phyloP scores from a whole-genome alignment of 257 asterid species.

The Paraleonurus japonicus region DNA sequence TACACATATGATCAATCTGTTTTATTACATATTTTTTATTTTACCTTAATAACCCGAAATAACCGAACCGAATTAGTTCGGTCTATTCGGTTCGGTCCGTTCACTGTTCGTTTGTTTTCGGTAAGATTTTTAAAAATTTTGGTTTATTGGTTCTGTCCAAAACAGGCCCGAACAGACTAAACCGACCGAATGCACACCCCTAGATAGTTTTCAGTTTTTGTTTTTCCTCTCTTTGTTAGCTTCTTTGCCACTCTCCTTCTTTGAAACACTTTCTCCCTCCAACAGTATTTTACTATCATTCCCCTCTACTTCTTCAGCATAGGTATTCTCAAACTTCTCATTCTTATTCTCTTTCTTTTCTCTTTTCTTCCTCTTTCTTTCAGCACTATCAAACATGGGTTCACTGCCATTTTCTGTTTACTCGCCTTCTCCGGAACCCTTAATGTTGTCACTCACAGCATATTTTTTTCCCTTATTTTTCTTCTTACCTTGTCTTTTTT shows the following conservation, averaged over 20 bases:
- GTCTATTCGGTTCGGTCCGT: too few species aligned
- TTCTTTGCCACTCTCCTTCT: conserved; percentile 1
- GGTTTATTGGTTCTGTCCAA: too few species aligned
- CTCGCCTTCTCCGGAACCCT: conserved; percentile 14
- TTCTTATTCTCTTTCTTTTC: conserved; percentile 14
- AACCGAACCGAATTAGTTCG: too few species aligned
- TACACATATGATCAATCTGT: too few species aligned
- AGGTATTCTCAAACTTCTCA: not conserved
- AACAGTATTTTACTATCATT: not conserved
- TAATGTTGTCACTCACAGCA: conserved; percentile 4
- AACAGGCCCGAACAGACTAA: too few species aligned
- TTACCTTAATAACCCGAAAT: too few species aligned
- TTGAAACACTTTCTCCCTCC: conserved; percentile 15
- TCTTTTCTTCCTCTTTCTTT: not conserved
- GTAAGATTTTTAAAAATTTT: too few species aligned
- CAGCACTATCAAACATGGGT: not conserved
- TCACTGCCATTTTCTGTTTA: not conserved
- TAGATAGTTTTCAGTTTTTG: conserved; percentile 15
- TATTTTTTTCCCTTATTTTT: conserved; percentile 11
- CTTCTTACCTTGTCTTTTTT: not conserved
- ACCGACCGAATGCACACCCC: too few species aligned
- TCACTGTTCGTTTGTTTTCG: too few species aligned
- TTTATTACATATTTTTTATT: too few species aligned
- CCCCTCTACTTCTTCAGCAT: conserved; percentile 5
- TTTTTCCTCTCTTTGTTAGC: conserved; percentile 20